Conservation (phyloP, 768 basidiomycete genomes). For the Macrocybe gigantea region DNA sequence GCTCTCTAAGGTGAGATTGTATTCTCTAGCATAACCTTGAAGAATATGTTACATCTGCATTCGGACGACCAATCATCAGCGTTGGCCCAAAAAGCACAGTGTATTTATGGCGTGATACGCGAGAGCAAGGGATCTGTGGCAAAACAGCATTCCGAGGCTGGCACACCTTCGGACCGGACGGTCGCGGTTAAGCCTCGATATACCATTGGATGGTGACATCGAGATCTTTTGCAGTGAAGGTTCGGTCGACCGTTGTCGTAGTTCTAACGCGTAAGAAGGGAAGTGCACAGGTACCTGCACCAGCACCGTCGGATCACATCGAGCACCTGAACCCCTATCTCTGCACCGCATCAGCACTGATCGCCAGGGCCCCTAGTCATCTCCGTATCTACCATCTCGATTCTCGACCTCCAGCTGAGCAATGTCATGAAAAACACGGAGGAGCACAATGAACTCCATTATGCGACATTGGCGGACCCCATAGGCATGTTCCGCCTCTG, state of each 20-base stretch:
- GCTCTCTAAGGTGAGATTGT: too few species aligned
- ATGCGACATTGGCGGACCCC: conserved; percentile 32
- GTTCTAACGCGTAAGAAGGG: conserved; percentile 35
- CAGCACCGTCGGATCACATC: conserved; percentile 37
- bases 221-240: conserved; percentile 2
- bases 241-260: conserved; percentile 45
- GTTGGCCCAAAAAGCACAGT: too few species aligned
- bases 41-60: too few species aligned
- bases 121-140: conserved; percentile 1
- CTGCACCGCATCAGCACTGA: conserved; percentile 40
- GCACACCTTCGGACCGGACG: too few species aligned
- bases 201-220: too few species aligned
- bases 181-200: too few species aligned
- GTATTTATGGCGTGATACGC: too few species aligned
- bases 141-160: too few species aligned
- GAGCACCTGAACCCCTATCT: conserved; percentile 45
- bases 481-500: conserved; percentile 27
- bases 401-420: conserved; percentile 41
- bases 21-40: too few species aligned
- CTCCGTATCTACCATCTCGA: conserved; percentile 52
- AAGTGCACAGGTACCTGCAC: conserved; percentile 35
- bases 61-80: too few species aligned
- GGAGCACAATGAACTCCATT: conserved; percentile 39
- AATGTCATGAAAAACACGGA: conserved; percentile 41
- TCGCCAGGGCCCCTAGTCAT: conserved; percentile 29